phyloP scores from a whole-genome alignment of 768 basidiomycete species.

The Tephrocybe rancida region DNA sequence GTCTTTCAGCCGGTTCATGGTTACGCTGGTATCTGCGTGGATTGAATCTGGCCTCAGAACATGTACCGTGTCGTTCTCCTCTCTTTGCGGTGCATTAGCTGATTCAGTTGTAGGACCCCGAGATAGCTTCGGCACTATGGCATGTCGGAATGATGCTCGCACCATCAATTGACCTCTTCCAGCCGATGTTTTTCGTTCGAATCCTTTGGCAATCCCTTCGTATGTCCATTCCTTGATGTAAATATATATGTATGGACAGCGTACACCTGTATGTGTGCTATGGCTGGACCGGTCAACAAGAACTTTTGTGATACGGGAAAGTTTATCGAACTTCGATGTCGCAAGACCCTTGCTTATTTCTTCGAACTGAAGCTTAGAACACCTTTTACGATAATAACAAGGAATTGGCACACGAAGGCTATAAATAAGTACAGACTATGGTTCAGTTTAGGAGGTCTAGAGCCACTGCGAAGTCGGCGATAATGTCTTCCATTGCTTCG shows the following conservation, averaged over 20 bases:
- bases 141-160: constrained; percentile 9
- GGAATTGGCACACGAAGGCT: no score
- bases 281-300: no score
- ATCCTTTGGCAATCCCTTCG: background rate
- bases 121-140: constrained; percentile 3
- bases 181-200: constrained; percentile 1
- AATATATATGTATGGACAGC: no score
- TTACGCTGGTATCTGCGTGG: constrained; percentile 3
- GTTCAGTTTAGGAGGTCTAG: background rate
- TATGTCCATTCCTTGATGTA: background rate
- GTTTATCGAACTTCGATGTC: no score
- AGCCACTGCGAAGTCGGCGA: background rate
- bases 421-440: no score
- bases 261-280: no score
- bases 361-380: no score
- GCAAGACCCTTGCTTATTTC: no score
- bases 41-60: background rate
- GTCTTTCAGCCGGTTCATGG: constrained; percentile 3
- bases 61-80: background rate
- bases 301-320: no score
- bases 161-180: constrained; percentile 3
- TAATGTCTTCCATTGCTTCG: background rate
- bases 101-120: background rate
- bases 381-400: no score
- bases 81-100: background rate